Evolutionary conservation across 495 filamentous ascomycete species (phyloP), one percentile per base, ranked within the genome.

Genomic region (Elasticomyces elasticus): DNA sequence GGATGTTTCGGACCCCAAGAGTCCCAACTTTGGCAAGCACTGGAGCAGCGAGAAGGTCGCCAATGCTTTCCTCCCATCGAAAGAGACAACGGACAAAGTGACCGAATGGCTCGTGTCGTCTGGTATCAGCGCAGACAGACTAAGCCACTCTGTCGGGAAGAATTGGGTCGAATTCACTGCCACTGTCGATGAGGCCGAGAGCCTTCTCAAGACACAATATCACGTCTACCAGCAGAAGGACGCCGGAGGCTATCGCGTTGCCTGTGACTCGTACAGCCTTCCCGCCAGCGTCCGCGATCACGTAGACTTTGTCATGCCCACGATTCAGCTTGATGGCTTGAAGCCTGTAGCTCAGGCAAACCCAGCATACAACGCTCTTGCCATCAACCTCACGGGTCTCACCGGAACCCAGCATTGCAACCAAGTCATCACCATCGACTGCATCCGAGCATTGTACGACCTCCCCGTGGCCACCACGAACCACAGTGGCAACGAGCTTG

Each of bases 131-230:
- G 52, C 49, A 24, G 64, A 68, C 5, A 71, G 76, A 9, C 62
- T 81, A 46, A 67, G 67, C 5, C 73, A 72, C 42, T 77, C 77
- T 0, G 65, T 71, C 27, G 76, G 72, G 66, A 42, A 51, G 61
- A 69, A 64, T 49, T 76, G 72, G 62, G 59, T 80, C 24, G 61
- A 73, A 6, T 79, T 82, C 53, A 71, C 80, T 55, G 76, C 75
- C 13, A 74, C 68, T 1, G 61, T 69, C 15, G 62, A 69, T 26
- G 79, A 83, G 55, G 72, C 72, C 0, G 80, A 85, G 56, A 63
- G 61, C 7, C 70, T 85, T 0, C 74, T 85, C 46, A 67, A 74
- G 52, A 77, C 81, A 2, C 69, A 80, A 53, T 85, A 82, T 59
- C 75, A 78, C 54, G 53, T 76, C 38, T 81, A 82, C 62, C 66